These are phyloP conservation scores for Immersiella caudata DNA, from an alignment of 495 filamentous ascomycete genomes.

Conservation along the genomic window DNA sequence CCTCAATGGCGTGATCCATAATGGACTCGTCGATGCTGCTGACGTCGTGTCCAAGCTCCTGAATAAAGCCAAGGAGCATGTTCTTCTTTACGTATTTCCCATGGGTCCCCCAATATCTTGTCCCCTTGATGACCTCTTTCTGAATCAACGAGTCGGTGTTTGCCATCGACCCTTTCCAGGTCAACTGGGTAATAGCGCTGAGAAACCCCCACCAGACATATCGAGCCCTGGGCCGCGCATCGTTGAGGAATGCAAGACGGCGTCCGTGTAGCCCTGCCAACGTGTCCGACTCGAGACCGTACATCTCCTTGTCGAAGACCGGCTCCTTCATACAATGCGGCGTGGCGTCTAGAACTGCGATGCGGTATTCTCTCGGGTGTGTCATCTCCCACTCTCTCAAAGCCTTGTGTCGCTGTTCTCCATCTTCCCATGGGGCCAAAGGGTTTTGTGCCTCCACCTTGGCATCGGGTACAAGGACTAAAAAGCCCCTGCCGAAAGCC, in stretches of 20 bases:
- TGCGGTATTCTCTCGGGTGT: constrained; percentile 9
- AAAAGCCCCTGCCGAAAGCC: constrained; percentile 6
- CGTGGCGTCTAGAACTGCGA: constrained; percentile 1
- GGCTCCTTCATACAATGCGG: not conserved
- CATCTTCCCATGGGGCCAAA: constrained; percentile 5
- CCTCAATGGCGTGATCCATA: constrained; percentile 13
- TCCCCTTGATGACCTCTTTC: constrained; percentile 13
- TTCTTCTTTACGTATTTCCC: constrained; percentile 16
- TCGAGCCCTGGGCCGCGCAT: constrained; percentile 1
- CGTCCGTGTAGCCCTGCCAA: constrained; percentile 6
- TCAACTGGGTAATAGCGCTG: constrained; percentile 1
- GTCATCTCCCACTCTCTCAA: constrained; percentile 10
- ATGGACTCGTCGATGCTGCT: constrained; percentile 9
- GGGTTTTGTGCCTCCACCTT: constrained; percentile 1
- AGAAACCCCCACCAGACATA: constrained; percentile 14
- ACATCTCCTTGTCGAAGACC: not conserved
- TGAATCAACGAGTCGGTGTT: constrained; percentile 13
- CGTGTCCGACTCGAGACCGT: not conserved
- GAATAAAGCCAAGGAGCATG: constrained; percentile 12
- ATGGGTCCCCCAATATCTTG: constrained; percentile 14
- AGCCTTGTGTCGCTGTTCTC: constrained; percentile 12
- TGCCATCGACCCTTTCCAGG: not conserved
- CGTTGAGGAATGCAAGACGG: constrained; percentile 3
- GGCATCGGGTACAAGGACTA: constrained; percentile 7
- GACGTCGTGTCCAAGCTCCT: constrained; percentile 14